Conservation (phyloP, 1,139 yeast species). For the Scheffersomyces cryptocercus region DNA sequence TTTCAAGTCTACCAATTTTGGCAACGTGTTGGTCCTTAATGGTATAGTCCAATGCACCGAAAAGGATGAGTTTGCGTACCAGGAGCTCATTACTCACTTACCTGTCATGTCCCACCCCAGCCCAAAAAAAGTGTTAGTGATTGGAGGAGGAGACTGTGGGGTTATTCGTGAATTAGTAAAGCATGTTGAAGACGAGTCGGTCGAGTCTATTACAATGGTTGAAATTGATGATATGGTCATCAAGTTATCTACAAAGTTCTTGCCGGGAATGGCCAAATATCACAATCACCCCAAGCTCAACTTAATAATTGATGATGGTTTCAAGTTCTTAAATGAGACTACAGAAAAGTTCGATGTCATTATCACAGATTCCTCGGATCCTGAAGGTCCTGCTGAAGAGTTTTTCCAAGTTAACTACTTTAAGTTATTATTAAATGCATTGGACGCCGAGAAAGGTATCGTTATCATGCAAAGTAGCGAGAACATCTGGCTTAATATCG, state of each 20-base stretch:
- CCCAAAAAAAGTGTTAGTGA: conserved; percentile 77
- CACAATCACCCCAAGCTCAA: conserved; percentile 71
- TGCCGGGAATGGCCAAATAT: conserved; percentile 79
- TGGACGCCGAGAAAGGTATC: conserved; percentile 66
- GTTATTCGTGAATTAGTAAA: conserved; percentile 83
- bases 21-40: conserved; percentile 82
- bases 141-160: conserved; percentile 96
- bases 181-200: conserved; percentile 53
- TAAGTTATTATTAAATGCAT: conserved; percentile 65
- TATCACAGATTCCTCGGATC: conserved; percentile 94
- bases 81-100: conserved; percentile 82
- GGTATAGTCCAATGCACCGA: conserved; percentile 90
- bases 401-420: conserved; percentile 86
- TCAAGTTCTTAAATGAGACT: conserved; percentile 62
- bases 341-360: conserved; percentile 70
- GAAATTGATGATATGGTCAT: conserved; percentile 92
- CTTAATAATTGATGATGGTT: conserved; percentile 85
- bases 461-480: conserved; percentile 93
- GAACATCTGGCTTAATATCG: conserved; percentile 85
- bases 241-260: conserved; percentile 66
- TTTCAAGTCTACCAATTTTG: conserved; percentile 73
- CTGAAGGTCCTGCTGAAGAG: conserved; percentile 97
- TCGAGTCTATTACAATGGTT: conserved; percentile 75
- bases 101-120: conserved; percentile 74
- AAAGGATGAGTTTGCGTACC: conserved; percentile 87